Percentiles rank a stretch among this genome's conserved stretches.
Evolutionary conservation across 2,329 filamentous ascomycete genomes (phyloP).

Genomic region (Macrophomina phaseolina): DNA sequence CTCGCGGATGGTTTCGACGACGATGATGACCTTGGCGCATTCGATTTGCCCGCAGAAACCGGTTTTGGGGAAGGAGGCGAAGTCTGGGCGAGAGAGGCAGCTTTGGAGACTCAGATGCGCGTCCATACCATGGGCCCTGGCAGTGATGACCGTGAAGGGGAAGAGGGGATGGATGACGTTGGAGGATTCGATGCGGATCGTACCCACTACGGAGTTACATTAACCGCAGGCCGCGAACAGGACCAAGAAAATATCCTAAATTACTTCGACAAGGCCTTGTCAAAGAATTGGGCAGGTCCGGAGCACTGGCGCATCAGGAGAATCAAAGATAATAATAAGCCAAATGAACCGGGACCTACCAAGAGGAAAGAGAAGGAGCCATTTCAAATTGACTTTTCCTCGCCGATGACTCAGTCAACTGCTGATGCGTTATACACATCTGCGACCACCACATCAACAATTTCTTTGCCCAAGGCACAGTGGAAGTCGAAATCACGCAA

Average conservation of each 20-base stretch:
- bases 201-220: slow-evolving; percentile 78
- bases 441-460: slow-evolving; percentile 78
- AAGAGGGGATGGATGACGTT: slow-evolving; percentile 55
- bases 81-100: slow-evolving; percentile 90
- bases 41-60: slow-evolving; percentile 67
- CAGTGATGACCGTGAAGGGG: slow-evolving; percentile 60
- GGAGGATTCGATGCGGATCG: slow-evolving; percentile 68
- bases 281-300: slow-evolving; percentile 98
- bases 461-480: slow-evolving; percentile 88
- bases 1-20: slow-evolving; percentile 77
- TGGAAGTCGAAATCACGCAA: slow-evolving; percentile 95
- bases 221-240: slow-evolving; percentile 69
- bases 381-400: slow-evolving; percentile 89
- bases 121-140: slow-evolving; percentile 70
- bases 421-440: slow-evolving; percentile 82
- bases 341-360: slow-evolving; percentile 60
- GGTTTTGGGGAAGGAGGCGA: slow-evolving; percentile 96
- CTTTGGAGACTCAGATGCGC: slow-evolving; percentile 82
- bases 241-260: slow-evolving; percentile 95
- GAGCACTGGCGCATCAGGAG: slow-evolving; percentile 97
- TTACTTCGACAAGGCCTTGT: slow-evolving; percentile 95
- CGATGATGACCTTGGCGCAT: slow-evolving; percentile 76
- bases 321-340: slow-evolving; percentile 77
- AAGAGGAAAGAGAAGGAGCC: slow-evolving; percentile 93
- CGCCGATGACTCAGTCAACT: slow-evolving; percentile 72